These are phyloP conservation scores for Saitozyma sp. DNA, from an alignment of 768 basidiomycete genomes.

Conservation along the genomic window DNA sequence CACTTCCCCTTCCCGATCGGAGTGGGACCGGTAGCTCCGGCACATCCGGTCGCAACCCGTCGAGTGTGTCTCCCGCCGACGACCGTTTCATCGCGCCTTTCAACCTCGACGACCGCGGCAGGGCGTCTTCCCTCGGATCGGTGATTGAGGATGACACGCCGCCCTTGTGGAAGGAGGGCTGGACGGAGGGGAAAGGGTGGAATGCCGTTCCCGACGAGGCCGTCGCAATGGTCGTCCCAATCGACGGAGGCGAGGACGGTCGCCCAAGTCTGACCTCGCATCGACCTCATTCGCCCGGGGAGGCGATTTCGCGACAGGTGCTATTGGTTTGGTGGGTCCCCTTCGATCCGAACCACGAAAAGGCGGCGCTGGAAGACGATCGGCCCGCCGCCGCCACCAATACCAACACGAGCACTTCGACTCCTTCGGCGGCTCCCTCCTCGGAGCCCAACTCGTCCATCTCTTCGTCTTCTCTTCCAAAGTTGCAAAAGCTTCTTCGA, in stretches of 20 bases:
- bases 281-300: not conserved
- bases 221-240: conserved; percentile 49
- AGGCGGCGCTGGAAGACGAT: conserved; percentile 19
- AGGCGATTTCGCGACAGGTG: conserved; percentile 44
- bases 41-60: too few relatives aligned
- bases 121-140: not conserved
- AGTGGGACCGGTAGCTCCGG: too few relatives aligned
- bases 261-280: not conserved
- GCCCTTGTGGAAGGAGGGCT: not conserved
- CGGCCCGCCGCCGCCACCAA: conserved; percentile 6
- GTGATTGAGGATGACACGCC: conserved; percentile 3
- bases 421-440: conserved; percentile 9
- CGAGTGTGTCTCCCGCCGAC: too few relatives aligned
- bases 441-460: not conserved
- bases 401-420: conserved; percentile 16
- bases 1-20: too few relatives aligned
- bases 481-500: conserved; percentile 44
- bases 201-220: conserved; percentile 48
- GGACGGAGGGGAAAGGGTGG: conserved; percentile 48
- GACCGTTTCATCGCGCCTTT: too few relatives aligned
- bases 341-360: conserved; percentile 49
- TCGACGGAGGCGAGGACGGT: conserved; percentile 18
- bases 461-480: conserved; percentile 28
- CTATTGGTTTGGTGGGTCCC: conserved; percentile 79
- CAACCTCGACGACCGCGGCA: too few relatives aligned